Evolutionary conservation across 2,329 filamentous ascomycete species (phyloP).

Genomic region (Cercospora beticola): DNA sequence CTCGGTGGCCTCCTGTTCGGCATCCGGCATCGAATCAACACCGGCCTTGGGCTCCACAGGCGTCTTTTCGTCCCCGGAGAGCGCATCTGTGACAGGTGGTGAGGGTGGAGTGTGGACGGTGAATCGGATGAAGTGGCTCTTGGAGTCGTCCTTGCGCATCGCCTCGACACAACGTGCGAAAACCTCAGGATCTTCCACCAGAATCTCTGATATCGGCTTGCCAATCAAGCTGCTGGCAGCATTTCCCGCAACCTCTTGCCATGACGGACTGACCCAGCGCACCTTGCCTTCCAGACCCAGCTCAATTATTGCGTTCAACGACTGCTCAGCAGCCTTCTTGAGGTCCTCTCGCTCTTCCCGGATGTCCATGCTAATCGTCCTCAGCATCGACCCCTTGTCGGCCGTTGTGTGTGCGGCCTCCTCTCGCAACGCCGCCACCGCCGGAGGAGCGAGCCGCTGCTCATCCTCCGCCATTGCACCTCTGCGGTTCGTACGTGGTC

Average conservation of each 20-base stretch:
- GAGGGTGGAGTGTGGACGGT: conserved; percentile 66
- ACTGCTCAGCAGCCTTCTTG: conserved; percentile 93
- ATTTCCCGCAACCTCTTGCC: conserved; percentile 89
- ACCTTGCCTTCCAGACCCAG: conserved; percentile 85
- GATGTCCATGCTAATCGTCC: conserved; percentile 81
- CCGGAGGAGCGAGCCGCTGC: conserved; percentile 44
- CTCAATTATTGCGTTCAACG: conserved; percentile 93
- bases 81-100: conserved; percentile 48
- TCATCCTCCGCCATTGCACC: conserved; percentile 16
- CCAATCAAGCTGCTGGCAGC: conserved; percentile 70
- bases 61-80: conserved; percentile 28
- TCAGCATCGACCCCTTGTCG: conserved; percentile 48
- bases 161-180: conserved; percentile 83
- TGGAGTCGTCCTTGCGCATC: conserved; percentile 89
- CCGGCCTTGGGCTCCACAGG: conserved; percentile 34
- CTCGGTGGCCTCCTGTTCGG: conserved; percentile 3
- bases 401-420: conserved; percentile 35
- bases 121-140: conserved; percentile 87
- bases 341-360: conserved; percentile 90
- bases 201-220: conserved; percentile 73
- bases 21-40: conserved; percentile 18
- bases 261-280: conserved; percentile 95
- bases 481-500: conserved; percentile 3
- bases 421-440: conserved; percentile 45
- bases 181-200: conserved; percentile 74